These are phyloP conservation scores for Eucalyptus regnans DNA, from an alignment of 345 rosid species.

Conservation along the genomic window DNA sequence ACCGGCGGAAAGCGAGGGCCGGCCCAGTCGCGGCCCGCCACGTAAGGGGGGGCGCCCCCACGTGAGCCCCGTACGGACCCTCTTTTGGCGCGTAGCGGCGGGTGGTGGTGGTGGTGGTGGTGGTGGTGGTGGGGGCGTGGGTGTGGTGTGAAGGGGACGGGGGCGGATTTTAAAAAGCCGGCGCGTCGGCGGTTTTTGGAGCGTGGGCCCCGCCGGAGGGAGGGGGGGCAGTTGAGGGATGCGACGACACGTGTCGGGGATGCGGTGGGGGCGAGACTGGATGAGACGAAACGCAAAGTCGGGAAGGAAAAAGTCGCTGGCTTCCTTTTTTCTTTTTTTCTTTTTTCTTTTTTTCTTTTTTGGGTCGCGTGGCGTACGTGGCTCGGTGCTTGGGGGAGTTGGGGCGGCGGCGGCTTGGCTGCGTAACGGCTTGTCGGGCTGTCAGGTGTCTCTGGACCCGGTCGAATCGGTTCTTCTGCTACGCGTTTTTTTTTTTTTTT, in stretches of 20 bases:
- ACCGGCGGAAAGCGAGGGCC: not conserved
- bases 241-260: not conserved
- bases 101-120: not conserved
- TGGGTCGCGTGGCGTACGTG: not conserved
- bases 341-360: fast-evolving
- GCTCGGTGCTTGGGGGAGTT: not conserved
- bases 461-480: not conserved
- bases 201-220: not conserved
- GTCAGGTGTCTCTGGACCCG: not conserved
- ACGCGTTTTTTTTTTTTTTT: too few species aligned
- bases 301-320: not conserved
- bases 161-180: slow-evolving; percentile 9
- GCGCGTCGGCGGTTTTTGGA: slow-evolving; percentile 4
- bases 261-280: not conserved
- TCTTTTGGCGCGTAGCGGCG: not conserved
- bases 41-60: not conserved
- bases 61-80: not conserved
- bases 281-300: not conserved
- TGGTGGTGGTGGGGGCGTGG: not conserved
- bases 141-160: slow-evolving; percentile 6
- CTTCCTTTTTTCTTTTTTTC: fast-evolving
- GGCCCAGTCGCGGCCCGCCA: not conserved
- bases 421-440: not conserved
- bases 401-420: not conserved
- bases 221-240: not conserved